Conservation (phyloP, 202 grass and related monocot species). For the Setaria italica region DNA sequence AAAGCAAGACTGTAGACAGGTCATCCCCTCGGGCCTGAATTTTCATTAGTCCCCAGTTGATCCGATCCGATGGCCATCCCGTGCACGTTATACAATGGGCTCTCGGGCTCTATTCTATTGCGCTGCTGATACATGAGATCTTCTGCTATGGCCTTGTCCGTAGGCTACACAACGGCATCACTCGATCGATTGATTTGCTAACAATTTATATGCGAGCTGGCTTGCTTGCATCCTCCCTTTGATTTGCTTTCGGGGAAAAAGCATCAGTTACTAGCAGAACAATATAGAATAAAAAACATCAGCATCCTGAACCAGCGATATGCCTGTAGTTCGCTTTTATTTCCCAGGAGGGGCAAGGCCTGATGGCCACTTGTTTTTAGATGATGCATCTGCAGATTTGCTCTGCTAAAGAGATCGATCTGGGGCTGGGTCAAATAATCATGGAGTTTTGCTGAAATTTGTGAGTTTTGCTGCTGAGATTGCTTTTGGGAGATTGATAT, state of each 20-base stretch:
- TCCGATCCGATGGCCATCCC: neutral
- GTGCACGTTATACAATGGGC: neutral
- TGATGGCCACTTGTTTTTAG: constrained; percentile 5
- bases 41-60: constrained; percentile 11
- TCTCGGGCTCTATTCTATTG: neutral
- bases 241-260: neutral
- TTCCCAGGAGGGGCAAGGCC: neutral
- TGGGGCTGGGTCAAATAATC: neutral
- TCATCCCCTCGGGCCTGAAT: too few relatives aligned
- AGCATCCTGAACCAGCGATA: neutral
- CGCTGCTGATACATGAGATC: neutral
- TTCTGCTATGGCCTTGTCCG: too few relatives aligned
- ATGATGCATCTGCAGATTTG: constrained; percentile 28
- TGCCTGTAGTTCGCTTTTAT: neutral
- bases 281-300: neutral
- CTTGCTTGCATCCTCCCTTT: neutral
- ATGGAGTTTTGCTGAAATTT: constrained; percentile 1
- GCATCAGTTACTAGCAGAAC: too few relatives aligned
- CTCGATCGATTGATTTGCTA: too few relatives aligned
- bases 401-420: constrained; percentile 31
- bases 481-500: too few relatives aligned
- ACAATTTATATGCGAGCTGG: neutral
- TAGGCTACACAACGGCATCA: neutral
- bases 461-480: too few relatives aligned
- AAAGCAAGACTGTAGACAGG: too few relatives aligned